A percentile compares a stretch with the other conserved stretches of the same genome.
Evolutionary conservation across 805 yeast species (phyloP).

Genomic region (Nakazawaea wyomingensis): DNA sequence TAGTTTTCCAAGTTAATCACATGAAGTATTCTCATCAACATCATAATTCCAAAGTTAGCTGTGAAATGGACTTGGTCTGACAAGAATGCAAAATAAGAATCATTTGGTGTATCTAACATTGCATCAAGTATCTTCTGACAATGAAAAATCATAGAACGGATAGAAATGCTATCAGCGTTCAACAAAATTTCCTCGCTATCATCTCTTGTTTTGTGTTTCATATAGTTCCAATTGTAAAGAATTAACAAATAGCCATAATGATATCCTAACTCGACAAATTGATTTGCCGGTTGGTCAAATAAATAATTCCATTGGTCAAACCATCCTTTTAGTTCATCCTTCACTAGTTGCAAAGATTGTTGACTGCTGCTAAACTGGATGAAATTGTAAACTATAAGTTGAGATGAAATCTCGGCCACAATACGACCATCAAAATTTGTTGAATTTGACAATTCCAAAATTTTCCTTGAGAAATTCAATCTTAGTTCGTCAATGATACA

Average conservation of each 20-base stretch:
- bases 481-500: slow-evolving; percentile 53
- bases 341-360: slow-evolving; percentile 30
- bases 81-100: slow-evolving; percentile 60
- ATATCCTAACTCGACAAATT: slow-evolving; percentile 68
- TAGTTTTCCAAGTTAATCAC: slow-evolving; percentile 7
- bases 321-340: slow-evolving; percentile 55
- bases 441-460: slow-evolving; percentile 51
- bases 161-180: slow-evolving; percentile 16
- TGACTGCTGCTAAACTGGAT: slow-evolving; percentile 32
- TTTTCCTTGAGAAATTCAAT: slow-evolving; percentile 45
- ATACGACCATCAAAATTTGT: slow-evolving; percentile 81
- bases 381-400: slow-evolving; percentile 52
- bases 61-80: slow-evolving; percentile 65
- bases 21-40: slow-evolving; percentile 28
- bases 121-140: slow-evolving; percentile 37
- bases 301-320: slow-evolving; percentile 63
- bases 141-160: slow-evolving; percentile 35
- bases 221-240: slow-evolving; percentile 32
- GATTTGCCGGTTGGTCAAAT: slow-evolving; percentile 65
- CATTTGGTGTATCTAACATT: slow-evolving; percentile 36
- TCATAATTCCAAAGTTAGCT: slow-evolving; percentile 36
- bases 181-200: slow-evolving; percentile 3
- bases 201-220: slow-evolving; percentile 6
- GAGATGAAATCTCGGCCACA: slow-evolving; percentile 68
- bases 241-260: slow-evolving; percentile 55